Base-by-base conservation (phyloP, 1,139 yeast species). In the Yamadazyma diospyri region DNA sequence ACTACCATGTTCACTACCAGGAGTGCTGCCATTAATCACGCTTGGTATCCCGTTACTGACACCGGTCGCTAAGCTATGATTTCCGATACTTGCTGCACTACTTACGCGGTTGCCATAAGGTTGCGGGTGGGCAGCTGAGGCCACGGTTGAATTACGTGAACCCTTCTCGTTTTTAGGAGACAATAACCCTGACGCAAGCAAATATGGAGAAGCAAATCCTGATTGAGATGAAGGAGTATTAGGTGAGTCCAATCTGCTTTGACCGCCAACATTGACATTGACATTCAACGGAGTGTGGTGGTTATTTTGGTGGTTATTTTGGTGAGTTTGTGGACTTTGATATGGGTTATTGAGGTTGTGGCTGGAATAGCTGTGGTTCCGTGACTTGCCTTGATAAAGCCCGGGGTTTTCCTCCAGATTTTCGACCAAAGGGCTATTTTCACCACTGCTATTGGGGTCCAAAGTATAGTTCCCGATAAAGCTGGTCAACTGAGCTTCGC, bases 181-280 rank as follows among this genome's bases (percentile, higher is more conserved):
- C 27, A 69, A 52, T 30, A 72, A 41, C 0, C 81, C 82, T 0
- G 81, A 67, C 0, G 83, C 81, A 37, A 77, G 53, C 31, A 77
- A 58, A 41, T 75, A 78, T 2, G 85, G 83, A 1, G 83, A 75
- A 0, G 78, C 70, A 53, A 78, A 73, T 1, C 82, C 82, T 18
- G 53, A 48, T 29, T 46, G 57, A n/a, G 48, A 44, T 7, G 34
- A 23, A 14, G 34, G 36, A 3, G 34, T 31, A 24, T 22, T 34
- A 12, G 37, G 37, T 4, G 30, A 27, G 11, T 27, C 30, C 10
- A 10, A 10, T 4, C 4, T 13, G 20, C 16, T 15, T 3, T 19
- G 12, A 10, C 21, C 13, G 5, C 6, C 9, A 10, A 10, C 11
- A 10, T 13, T 13, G 9, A 14, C 18, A 20, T 18, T 19, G n/a